Evolutionary conservation across 805 yeast species (phyloP), one percentile per base, ranked within the genome.

Genomic region (Kuraishia hungarica): DNA sequence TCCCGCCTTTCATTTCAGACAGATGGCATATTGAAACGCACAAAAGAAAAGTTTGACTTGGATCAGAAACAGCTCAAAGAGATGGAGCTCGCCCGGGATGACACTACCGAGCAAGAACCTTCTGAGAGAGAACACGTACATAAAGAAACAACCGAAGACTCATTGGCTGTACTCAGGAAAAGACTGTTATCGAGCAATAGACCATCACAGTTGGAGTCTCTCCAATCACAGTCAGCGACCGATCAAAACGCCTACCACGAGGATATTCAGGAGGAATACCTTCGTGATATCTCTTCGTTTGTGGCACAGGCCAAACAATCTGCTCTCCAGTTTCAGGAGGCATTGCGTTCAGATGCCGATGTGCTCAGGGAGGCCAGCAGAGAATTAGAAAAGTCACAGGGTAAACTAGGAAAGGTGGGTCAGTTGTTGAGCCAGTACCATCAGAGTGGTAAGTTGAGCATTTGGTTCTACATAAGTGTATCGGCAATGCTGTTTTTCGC

Each of bases 351-450:
- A 48, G 73, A 70, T 59, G 72, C 72, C 1, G 59, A 51, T 4
- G 62, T 70, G 13, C 57, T 70, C 51, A 67, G 64, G 50, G 70
- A 69, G 47, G 71, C 72, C 11, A 61, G 68, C 10, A 67, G 66
- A 48, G 66, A 67, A 52, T 64, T 70, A 51, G 73, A 70, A 23
- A 58, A 62, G 21, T 65, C 70, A 0, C 60, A 60, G 48, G 66
- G 67, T 15, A 64, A 58, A 26, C 62, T 70, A 50, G 59, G 58
- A 17, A 61, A 55, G 19, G 71, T 70, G n/a, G 66, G 63, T 51
- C 53, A 54, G 10, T 57, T 66, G 21, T 52, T 70, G 17, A 55
- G 63, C 1, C 61, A 62, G 50, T 70, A 68, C 52, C 71, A 70
- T 39, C 63, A 64, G 35, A 68, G 64, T 43, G 72, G 72, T 0